Conservation (phyloP, 805 yeast genomes). For the Kluyveromyces wickerhamii region DNA sequence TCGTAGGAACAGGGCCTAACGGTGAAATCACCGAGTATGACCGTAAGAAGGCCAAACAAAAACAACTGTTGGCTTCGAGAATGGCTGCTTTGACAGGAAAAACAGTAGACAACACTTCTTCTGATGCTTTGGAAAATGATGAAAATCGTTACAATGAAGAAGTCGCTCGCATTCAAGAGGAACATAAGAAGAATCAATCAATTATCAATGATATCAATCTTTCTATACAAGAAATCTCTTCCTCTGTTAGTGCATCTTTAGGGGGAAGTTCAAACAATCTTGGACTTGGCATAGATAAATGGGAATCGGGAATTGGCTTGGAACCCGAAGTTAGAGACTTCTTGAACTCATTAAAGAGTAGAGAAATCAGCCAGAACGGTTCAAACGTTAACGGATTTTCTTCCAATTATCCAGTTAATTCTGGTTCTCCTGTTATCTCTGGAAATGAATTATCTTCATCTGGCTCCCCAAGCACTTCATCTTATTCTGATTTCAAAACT, state of each 20-base stretch:
- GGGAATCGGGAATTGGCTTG: constrained; percentile 79
- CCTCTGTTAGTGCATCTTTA: constrained; percentile 31
- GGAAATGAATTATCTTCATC: neutral
- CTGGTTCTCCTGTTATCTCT: neutral
- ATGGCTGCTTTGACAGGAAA: constrained; percentile 93
- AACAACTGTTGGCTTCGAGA: constrained; percentile 70
- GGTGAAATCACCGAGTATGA: constrained; percentile 83
- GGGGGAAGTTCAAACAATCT: constrained; percentile 19
- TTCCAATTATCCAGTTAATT: neutral
- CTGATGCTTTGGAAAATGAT: constrained; percentile 30
- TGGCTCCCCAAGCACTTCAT: constrained; percentile 16
- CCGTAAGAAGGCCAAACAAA: constrained; percentile 68
- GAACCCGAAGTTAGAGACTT: constrained; percentile 58
- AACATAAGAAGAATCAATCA: constrained; percentile 46
- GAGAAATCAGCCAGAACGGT: constrained; percentile 8
- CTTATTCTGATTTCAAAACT: constrained; percentile 29
- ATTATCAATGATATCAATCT: constrained; percentile 65
- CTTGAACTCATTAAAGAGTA: constrained; percentile 44
- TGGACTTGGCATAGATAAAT: constrained; percentile 52
- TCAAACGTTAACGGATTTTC: constrained; percentile 14
- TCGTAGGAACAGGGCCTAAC: constrained; percentile 78
- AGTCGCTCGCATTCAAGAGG: constrained; percentile 42
- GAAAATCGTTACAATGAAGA: constrained; percentile 40
- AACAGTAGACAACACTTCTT: constrained; percentile 37
- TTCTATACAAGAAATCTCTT: constrained; percentile 54